These are phyloP conservation scores for Ogataea trehaloabstinens DNA, from an alignment of 805 yeast genomes.

Conservation along the genomic window DNA sequence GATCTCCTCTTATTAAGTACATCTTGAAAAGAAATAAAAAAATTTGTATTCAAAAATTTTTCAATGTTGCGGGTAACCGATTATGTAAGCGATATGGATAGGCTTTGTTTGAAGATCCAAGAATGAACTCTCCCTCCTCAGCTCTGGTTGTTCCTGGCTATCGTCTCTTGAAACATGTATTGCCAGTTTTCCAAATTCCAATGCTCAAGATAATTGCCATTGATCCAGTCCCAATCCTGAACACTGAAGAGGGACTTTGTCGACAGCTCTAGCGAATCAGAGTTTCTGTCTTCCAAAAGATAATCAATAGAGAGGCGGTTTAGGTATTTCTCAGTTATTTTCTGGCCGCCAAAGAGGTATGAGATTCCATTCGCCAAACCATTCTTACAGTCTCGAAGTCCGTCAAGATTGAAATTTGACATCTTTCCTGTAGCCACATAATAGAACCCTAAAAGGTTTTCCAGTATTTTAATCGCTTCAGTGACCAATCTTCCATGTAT, in stretches of 20 bases:
- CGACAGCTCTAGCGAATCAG: neutral
- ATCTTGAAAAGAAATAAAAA: too few relatives aligned
- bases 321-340: slow-evolving; percentile 1
- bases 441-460: slow-evolving; percentile 2
- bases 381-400: slow-evolving; percentile 1
- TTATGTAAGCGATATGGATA: neutral
- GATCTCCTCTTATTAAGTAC: neutral
- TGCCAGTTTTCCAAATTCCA: slow-evolving; percentile 4
- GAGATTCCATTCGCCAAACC: slow-evolving; percentile 2
- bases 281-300: slow-evolving; percentile 2
- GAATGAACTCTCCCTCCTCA: too few relatives aligned
- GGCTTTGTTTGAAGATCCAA: too few relatives aligned
- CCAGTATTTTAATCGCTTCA: slow-evolving; percentile 4
- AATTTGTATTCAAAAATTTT: neutral
- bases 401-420: neutral
- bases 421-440: slow-evolving; percentile 2
- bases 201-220: slow-evolving; percentile 3
- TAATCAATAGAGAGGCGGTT: slow-evolving; percentile 4
- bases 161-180: slow-evolving; percentile 3
- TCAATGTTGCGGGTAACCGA: slow-evolving; percentile 1
- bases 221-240: slow-evolving; percentile 4
- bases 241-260: slow-evolving; percentile 2
- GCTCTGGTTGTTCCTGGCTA: neutral
- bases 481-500: slow-evolving; percentile 2
- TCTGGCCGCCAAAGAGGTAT: slow-evolving; percentile 2